phyloP scores from a whole-genome alignment of 768 basidiomycete species.

The Mrakia gelida region DNA sequence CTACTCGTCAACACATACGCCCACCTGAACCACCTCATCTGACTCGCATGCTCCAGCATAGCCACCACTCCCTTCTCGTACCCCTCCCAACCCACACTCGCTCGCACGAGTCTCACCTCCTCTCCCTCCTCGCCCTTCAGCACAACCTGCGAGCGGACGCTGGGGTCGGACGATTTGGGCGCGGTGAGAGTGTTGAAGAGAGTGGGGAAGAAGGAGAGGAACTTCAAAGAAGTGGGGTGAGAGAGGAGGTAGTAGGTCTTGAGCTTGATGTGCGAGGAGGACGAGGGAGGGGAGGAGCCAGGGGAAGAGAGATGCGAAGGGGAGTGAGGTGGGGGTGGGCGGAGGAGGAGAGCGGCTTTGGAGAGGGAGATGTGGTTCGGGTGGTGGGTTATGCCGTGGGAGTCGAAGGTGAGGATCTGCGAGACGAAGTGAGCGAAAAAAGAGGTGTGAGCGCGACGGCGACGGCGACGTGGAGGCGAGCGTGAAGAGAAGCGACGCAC shows the following conservation, averaged over 20 bases:
- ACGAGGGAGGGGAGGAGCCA: not conserved
- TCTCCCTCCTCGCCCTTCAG: not conserved
- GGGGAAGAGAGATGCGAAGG: too few species aligned
- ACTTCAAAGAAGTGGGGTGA: not conserved
- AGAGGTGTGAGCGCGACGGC: not conserved
- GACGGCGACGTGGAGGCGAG: not conserved
- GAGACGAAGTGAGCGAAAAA: not conserved
- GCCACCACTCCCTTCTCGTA: conserved; percentile 1
- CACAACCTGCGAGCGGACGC: too few species aligned
- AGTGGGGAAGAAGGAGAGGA: not conserved
- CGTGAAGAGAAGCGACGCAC: conserved; percentile 47
- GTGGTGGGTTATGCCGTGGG: conserved; percentile 67
- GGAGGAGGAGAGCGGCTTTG: conserved; percentile 51
- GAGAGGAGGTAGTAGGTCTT: conserved; percentile 8
- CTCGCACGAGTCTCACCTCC: not conserved
- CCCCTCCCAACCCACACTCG: conserved; percentile 7
- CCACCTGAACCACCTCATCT: conserved; percentile 26
- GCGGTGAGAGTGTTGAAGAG: not conserved
- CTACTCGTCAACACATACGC: not conserved
- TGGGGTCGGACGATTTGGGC: too few species aligned
- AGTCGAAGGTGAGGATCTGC: conserved; percentile 84
- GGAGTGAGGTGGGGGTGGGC: not conserved
- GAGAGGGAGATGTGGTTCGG: conserved; percentile 75
- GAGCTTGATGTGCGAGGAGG: not conserved
- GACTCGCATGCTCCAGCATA: conserved; percentile 14